Conservation (phyloP, 768 basidiomycete genomes). For the Ephemerocybe angulata region DNA sequence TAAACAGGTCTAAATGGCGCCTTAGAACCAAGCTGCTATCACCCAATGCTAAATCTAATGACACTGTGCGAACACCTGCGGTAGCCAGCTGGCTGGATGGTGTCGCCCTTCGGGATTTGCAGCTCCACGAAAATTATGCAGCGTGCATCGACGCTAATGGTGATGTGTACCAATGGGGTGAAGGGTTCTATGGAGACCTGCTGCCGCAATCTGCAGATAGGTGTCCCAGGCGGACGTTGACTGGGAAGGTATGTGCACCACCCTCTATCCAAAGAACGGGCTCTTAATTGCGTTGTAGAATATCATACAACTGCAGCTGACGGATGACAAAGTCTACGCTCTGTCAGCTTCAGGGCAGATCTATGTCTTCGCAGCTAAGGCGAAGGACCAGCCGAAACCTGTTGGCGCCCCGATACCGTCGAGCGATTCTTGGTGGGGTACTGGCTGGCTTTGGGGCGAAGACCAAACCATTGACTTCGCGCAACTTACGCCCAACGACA, state of each 20-base stretch:
- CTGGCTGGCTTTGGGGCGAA: conserved; percentile 56
- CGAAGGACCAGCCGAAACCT: conserved; percentile 42
- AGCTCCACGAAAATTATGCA: conserved; percentile 60
- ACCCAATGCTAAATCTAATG: conserved; percentile 34
- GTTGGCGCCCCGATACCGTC: conserved; percentile 38
- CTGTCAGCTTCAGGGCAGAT: conserved; percentile 75
- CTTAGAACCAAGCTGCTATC: conserved; percentile 45
- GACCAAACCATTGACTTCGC: conserved; percentile 50
- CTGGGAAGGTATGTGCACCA: conserved; percentile 57
- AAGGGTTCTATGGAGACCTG: conserved; percentile 47
- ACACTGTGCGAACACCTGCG: conserved; percentile 46
- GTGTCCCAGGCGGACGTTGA: conserved; percentile 53
- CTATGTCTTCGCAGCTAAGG: conserved; percentile 59
- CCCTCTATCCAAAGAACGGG: no score
- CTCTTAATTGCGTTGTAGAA: conserved; percentile 52
- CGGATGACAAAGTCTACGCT: conserved; percentile 64
- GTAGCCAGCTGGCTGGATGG: conserved; percentile 58
- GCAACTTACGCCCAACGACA: conserved; percentile 56
- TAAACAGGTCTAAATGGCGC: neutral
- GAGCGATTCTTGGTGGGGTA: conserved; percentile 57
- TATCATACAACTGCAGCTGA: conserved; percentile 60
- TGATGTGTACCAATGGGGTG: conserved; percentile 84
- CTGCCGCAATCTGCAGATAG: conserved; percentile 10
- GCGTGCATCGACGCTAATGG: conserved; percentile 78
- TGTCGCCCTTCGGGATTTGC: conserved; percentile 70